Conservation (phyloP, 2,329 filamentous ascomycete genomes). For the Colletotrichum orbiculare region DNA sequence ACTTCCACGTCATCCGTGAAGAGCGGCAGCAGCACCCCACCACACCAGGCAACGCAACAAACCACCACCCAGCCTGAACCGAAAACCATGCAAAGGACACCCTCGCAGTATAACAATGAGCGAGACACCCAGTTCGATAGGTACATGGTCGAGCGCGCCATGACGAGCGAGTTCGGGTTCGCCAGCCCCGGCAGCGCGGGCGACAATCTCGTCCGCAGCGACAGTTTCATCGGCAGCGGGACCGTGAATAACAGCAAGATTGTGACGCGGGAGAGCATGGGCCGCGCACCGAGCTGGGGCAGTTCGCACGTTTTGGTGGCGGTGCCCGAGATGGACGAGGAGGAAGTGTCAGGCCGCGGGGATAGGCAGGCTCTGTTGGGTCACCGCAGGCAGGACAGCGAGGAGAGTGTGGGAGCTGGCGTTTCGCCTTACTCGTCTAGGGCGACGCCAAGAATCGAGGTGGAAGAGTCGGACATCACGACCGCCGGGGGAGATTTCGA, state of each 20-base stretch:
- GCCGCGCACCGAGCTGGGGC: constrained; percentile 48
- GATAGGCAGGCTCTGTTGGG: constrained; percentile 46
- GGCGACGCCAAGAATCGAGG: constrained; percentile 30
- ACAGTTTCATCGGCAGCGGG: constrained; percentile 42
- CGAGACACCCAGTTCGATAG: constrained; percentile 43
- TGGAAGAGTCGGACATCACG: constrained; percentile 40
- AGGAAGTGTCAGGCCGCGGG: constrained; percentile 39
- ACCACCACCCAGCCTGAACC: constrained; percentile 8
- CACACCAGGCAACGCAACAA: constrained; percentile 7
- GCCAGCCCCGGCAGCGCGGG: constrained; percentile 23
- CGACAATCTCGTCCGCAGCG: constrained; percentile 38
- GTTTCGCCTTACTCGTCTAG: background rate
- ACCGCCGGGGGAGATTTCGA: constrained; percentile 42
- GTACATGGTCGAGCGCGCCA: constrained; percentile 46
- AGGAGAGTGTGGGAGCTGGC: constrained; percentile 10
- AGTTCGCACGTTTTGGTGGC: constrained; percentile 51
- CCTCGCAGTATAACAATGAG: constrained; percentile 41
- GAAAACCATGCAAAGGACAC: constrained; percentile 10
- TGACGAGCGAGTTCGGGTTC: constrained; percentile 49
- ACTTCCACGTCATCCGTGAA: constrained; percentile 33
- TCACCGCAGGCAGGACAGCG: constrained; percentile 29
- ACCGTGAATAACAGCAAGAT: constrained; percentile 34
- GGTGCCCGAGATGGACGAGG: constrained; percentile 53
- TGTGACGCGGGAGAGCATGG: constrained; percentile 39
- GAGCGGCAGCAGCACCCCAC: constrained; percentile 16